These are phyloP conservation scores for Rhodotorula sp. DNA, from an alignment of 1,284 basidiomycete species.

Conservation along the genomic window DNA sequence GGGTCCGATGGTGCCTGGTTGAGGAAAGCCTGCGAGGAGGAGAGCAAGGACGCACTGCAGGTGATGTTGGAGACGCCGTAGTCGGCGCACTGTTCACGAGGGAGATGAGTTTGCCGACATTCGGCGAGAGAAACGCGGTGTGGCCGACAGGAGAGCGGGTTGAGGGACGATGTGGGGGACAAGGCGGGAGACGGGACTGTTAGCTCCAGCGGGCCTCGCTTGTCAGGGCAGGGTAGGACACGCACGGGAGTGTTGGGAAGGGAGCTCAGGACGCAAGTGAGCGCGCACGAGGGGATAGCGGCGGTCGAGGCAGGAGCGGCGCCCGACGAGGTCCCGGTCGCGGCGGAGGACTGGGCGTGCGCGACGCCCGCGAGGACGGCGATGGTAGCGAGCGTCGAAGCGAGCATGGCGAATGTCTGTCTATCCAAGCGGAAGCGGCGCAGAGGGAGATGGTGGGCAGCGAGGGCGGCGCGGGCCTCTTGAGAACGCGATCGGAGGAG, in stretches of 20 bases:
- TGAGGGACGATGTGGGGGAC: not conserved
- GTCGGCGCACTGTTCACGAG: constrained; percentile 13
- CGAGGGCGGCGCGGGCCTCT: too few relatives aligned
- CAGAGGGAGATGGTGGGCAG: not conserved
- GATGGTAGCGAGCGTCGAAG: not conserved
- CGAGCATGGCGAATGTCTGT: not conserved
- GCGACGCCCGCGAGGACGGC: constrained; percentile 7
- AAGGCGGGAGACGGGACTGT: not conserved
- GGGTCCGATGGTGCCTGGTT: not conserved
- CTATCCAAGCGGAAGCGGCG: not conserved
- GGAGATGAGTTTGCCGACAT: too few relatives aligned
- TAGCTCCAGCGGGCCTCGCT: not conserved
- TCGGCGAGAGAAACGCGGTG: not conserved
- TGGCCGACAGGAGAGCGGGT: too few relatives aligned
- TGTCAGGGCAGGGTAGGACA: not conserved
- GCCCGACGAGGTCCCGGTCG: not conserved
- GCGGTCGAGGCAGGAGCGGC: constrained; percentile 1
- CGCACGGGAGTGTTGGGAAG: constrained; percentile 14
- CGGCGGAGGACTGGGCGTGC: not conserved
- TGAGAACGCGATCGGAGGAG: too few relatives aligned
- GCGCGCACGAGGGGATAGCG: constrained; percentile 16
- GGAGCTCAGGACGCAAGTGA: constrained; percentile 11
- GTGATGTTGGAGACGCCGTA: constrained; percentile 20
- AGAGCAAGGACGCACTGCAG: constrained; percentile 8
- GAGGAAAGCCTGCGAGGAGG: not conserved